Percentiles rank a stretch among this genome's conserved stretches.
Conservation (phyloP, 306 rosid species). For the Senna siamea region DNA sequence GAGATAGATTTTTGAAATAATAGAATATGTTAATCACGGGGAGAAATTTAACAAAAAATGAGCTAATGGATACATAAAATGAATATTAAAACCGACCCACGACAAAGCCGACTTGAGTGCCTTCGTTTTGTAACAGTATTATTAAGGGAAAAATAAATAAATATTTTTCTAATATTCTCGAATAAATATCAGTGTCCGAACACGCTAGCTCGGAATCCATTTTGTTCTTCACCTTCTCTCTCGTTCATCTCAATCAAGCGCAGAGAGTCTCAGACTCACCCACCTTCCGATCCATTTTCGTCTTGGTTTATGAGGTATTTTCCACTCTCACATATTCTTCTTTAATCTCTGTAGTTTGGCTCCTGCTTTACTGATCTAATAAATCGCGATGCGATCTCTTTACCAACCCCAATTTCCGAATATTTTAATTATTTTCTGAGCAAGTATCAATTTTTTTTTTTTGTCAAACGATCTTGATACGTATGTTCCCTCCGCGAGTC, state of each 20-base stretch:
- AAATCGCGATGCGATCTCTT: neutral
- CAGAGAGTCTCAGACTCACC: neutral
- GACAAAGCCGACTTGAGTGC: neutral
- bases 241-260: slow-evolving; percentile 2
- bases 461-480: neutral
- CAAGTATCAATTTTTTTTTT: neutral
- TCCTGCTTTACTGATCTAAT: neutral
- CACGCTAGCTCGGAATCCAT: neutral
- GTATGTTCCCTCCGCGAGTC: neutral
- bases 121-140: too few species aligned
- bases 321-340: neutral
- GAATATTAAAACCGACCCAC: neutral
- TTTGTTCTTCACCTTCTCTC: neutral
- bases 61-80: too few species aligned
- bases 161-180: neutral
- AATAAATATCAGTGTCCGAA: neutral
- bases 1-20: too few species aligned
- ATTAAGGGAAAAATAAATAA: neutral
- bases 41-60: too few species aligned
- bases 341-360: neutral
- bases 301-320: slow-evolving; percentile 81
- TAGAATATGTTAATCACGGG: too few species aligned
- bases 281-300: slow-evolving; percentile 41
- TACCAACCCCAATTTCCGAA: neutral
- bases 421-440: neutral